Conservation (phyloP, 169 alveolate genomes). For the Plasmodium fragile region DNA sequence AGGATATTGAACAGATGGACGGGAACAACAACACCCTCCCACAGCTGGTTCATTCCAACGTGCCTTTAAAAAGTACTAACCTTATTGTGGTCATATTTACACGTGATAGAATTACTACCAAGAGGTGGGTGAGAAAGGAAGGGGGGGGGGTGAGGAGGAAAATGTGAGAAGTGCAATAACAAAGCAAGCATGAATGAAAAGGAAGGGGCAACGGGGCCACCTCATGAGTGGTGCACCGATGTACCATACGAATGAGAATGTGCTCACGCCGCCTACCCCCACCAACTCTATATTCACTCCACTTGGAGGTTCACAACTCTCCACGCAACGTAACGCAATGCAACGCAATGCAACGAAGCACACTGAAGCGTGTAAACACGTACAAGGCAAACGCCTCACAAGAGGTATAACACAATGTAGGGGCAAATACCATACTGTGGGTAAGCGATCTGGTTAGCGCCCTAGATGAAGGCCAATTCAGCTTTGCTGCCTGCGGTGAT, state of each 20-base stretch:
- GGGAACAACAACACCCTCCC: background rate
- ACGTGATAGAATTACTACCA: constrained; percentile 77
- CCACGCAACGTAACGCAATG: background rate
- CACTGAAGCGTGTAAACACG: background rate
- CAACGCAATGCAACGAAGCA: background rate
- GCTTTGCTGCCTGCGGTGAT: background rate
- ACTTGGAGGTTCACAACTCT: background rate
- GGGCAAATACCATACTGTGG: background rate
- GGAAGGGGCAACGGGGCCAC: background rate
- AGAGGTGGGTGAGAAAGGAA: constrained; percentile 21
- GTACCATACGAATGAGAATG: background rate
- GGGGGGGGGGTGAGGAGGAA: constrained; percentile 10
- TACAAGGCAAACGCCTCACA: background rate
- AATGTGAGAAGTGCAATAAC: background rate
- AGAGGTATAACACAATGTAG: background rate
- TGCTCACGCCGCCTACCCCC: background rate
- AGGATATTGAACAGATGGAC: background rate
- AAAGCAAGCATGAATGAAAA: background rate
- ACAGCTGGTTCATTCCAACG: background rate
- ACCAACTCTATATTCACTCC: background rate
- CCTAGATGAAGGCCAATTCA: background rate
- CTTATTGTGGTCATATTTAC: constrained; percentile 79
- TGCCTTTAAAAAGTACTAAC: constrained; percentile 61
- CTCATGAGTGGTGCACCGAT: background rate
- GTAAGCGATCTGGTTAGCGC: background rate